Evolutionary conservation across 495 filamentous ascomycete genomes (phyloP), one percentile per base, ranked within the genome.

Genomic region (Hyaloscypha variabilis): DNA sequence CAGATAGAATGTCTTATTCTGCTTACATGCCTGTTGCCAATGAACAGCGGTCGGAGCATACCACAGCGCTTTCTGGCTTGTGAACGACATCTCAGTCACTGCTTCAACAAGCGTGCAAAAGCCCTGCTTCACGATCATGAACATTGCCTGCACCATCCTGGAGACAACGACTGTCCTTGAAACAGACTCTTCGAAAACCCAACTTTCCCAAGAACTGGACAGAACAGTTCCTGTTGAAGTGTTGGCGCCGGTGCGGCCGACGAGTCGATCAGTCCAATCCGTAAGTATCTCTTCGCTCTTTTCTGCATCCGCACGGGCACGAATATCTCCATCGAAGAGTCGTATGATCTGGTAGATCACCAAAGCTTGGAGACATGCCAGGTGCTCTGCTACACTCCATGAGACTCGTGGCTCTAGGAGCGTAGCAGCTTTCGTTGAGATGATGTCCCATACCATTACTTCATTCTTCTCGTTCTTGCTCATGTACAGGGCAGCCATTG

Each of bases 291-390:
- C 71, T 21, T 83, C 80, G 21, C 79, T 69, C 23, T 69, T 54
- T 60, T 85, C 83, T 23, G 83, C 80, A 25, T 78, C 69, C 2
- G 77, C 74, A 8, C 79, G 77, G 53, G 79, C 77, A 34, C 80
- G 76, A 55, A 87, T 78, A 68, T 86, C 81, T 29, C 81, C 83
- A 67, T 87, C 84, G 66, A 86, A 86, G 21, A 89, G 74, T 13
- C 81, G 77, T 64, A 88, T 83, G 54, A 87, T 77, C 62, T 84
- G 82, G 69, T 81, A 85, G 5, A 81, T 69, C 13, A 83, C 67
- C 30, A 86, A 71, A 0, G 81, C 78, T 64, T 85, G 82, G 0
- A 80, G 72, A 2, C 77, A 67, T 2, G 80, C 75, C 3, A 86
- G 74, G 36, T 80, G 79, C 8, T 73, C 67, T 10, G 60, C 53